Conservation (phyloP, 148 eudicot species). For the Rhododendron williamsianum region DNA sequence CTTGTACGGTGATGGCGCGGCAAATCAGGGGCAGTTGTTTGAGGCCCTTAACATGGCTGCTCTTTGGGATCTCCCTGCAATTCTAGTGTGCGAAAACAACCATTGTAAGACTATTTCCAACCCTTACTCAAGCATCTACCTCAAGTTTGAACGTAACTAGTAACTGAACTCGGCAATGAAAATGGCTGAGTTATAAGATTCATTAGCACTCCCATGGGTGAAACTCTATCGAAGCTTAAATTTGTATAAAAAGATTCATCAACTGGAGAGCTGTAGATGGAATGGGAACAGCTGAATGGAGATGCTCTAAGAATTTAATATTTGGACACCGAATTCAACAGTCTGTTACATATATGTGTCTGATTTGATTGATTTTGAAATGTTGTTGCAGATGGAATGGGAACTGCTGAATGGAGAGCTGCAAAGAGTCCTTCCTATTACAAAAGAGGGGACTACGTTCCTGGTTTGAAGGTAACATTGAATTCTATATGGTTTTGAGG, state of each 20-base stretch:
- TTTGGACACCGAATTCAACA: not conserved
- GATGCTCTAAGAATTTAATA: not conserved
- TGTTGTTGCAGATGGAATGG: constrained; percentile 81
- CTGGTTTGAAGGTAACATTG: constrained; percentile 74
- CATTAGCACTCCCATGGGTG: not conserved
- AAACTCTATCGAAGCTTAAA: not conserved
- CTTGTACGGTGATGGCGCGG: constrained; percentile 92
- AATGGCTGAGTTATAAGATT: not conserved
- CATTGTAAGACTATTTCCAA: constrained; percentile 43
- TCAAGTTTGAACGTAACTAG: not conserved
- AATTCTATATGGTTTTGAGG: not conserved
- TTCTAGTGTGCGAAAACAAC: constrained; percentile 91
- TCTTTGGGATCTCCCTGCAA: constrained; percentile 90
- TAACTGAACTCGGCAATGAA: not conserved
- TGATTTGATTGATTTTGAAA: constrained; percentile 10
- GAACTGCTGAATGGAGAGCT: constrained; percentile 97
- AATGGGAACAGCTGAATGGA: not conserved
- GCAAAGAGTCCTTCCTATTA: constrained; percentile 94
- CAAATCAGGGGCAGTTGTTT: constrained; percentile 91
- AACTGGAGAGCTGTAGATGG: not conserved
- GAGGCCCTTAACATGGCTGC: constrained; percentile 98
- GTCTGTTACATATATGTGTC: not conserved
- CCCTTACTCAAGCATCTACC: not conserved
- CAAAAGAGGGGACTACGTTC: constrained; percentile 98
- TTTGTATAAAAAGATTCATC: not conserved